Base-by-base conservation (phyloP, 305 asterid species). In the Petunia hybrid region DNA sequence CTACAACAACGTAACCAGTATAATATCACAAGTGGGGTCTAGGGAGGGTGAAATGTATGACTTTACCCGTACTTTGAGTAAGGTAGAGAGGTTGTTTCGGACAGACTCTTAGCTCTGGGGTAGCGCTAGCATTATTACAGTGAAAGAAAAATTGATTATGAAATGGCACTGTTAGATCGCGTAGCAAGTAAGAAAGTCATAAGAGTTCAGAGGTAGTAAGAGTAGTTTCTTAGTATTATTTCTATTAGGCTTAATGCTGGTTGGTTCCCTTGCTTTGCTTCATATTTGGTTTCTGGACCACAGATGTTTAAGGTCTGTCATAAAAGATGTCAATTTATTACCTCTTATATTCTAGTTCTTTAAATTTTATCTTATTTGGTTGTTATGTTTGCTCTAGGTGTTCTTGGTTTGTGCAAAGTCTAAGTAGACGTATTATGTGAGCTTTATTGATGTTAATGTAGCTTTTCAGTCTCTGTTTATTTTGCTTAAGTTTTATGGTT, bases 271-370 rank as follows among this genome's bases (percentile, higher is more conserved):
- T 22, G 77, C 16, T 48, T 46, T 10, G 40, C 16, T 43, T 51
- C 61, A 7, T 22, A 7, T 22, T n/a, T 43, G 76, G 16, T 57
- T 57, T 57, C 31, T 56, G 62, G 76, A 45, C n/a, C 53, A 40
- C 38, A 14, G 13, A 41, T 46, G 1, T 41, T 8, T 71, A 70
- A 22, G 77, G 61, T 70, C 31, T 70, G 61, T 48, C 43, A 70
- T 46, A 71, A 71, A 71, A 46, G 77, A 60, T 71, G 43, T 71
- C 77, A 31, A 10, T 71, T 45, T 43, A 16, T 22, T 45, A 16
- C 8, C 40, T 16, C 14, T 68, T 67, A 41, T 41, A 22, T 41
- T 4, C 57, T 45, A 42, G 2, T 68, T 70, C 6, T 22, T 57
- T 70, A 13, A 70, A 70, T 45, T 70, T 7, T 16, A 40, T 46